Evolutionary conservation across 2,329 filamentous ascomycete species (phyloP).

Genomic region (Aureobasidium leucospermi): DNA sequence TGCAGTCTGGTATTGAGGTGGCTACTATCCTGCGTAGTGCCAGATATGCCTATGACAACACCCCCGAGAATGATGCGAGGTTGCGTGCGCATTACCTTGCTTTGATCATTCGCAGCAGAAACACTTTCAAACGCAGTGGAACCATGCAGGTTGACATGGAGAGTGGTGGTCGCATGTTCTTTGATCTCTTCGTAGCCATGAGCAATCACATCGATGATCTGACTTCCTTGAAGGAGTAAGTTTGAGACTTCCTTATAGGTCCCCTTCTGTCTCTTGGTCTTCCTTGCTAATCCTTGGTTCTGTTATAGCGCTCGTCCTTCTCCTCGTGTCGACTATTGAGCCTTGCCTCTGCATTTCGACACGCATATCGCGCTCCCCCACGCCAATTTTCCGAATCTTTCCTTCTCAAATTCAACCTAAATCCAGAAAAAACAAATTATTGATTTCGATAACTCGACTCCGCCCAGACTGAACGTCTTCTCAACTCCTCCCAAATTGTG

Average conservation of each 20-base stretch:
- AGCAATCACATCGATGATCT: conserved; percentile 98
- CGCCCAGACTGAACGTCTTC: background rate
- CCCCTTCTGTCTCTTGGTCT: background rate
- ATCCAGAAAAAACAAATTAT: background rate
- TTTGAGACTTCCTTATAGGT: conserved; percentile 25
- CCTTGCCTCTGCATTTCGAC: no score
- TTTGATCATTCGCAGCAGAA: conserved; percentile 92
- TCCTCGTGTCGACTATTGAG: background rate
- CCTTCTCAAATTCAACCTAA: background rate
- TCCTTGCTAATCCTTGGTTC: background rate
- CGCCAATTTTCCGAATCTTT: no score
- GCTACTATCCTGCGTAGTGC: conserved; percentile 85
- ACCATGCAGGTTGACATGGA: conserved; percentile 99
- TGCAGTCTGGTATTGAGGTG: conserved; percentile 88
- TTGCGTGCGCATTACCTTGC: conserved; percentile 96
- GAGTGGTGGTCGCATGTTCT: conserved; percentile 88
- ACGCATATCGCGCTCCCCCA: no score
- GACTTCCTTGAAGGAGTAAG: conserved; percentile 62
- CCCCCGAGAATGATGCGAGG: conserved; percentile 83
- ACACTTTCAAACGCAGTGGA: conserved; percentile 95
- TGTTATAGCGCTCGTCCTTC: background rate
- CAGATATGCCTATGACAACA: conserved; percentile 92
- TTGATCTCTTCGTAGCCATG: conserved; percentile 96
- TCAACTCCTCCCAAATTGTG: background rate
- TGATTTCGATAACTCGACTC: background rate